Base-by-base conservation (phyloP, 2,329 filamentous ascomycete genomes). In the Fusarium proliferatum region DNA sequence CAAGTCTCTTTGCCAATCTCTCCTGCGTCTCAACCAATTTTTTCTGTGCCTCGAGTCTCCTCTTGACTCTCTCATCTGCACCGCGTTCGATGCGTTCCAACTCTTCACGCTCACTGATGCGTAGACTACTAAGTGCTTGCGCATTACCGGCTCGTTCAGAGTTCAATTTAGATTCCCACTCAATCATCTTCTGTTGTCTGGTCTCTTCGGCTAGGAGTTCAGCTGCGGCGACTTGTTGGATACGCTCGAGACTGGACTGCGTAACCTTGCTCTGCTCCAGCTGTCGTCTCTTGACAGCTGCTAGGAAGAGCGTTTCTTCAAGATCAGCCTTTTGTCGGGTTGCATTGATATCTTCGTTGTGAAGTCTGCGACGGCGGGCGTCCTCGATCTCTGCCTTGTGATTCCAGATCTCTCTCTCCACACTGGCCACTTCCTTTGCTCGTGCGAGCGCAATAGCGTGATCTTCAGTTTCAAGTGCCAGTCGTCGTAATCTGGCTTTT, bases 371-470 rank as follows among this genome's bases (percentile, higher is more conserved):
- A 28, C 84, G 85, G 12, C 86, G 85, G 16, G 83, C 81, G 62
- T 88, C 87, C 64, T 90, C 88, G 33, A 89, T 82, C 65, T 88
- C 85, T 0, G 86, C 83, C 56, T 86, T 86, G 53, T 84, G 82
- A 1, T 82, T 80, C 76, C 84, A 85, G 55, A 90, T 87, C 61
- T 87, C 83, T 60, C 85, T 83, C 69, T 89, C 87, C 1, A 88
- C 82, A 3, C 80, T 81, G 0, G 88, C 88, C 0, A 89, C 81
- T 74, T 90, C 88, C 38, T 84, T 84, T 28, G 84, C 85, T 6
- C 88, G 85, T 10, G 84, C 83, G 4, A 90, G 81, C 3, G 84
- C 81, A 2, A 86, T 82, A 3, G 79, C 76, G 72, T 89, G 87
- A 26, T 89, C 87, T 65, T 88, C 84, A 1, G 82, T 80, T 12